These are phyloP conservation scores for Madurella fahalii DNA, from an alignment of 2,329 filamentous ascomycete species.

Conservation along the genomic window DNA sequence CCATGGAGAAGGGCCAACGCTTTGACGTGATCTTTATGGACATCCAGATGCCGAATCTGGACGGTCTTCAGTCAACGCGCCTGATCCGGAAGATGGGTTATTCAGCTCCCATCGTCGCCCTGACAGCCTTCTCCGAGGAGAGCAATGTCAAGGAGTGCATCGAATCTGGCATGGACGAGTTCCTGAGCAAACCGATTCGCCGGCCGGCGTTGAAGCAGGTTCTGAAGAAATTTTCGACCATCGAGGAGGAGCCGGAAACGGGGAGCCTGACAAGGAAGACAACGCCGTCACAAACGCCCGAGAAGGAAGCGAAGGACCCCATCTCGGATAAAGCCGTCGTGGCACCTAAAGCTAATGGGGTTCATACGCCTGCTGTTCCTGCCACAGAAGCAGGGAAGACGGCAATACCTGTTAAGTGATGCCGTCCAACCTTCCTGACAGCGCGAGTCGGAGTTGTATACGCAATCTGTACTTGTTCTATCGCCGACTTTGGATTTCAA, in stretches of 20 bases:
- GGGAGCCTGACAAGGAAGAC: slow-evolving; percentile 32
- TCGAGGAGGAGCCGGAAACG: slow-evolving; percentile 63
- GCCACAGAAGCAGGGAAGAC: neutral
- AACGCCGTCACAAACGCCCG: slow-evolving; percentile 17
- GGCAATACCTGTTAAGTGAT: too few species aligned
- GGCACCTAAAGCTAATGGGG: slow-evolving; percentile 15
- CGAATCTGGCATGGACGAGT: slow-evolving; percentile 89
- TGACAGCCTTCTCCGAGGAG: slow-evolving; percentile 88
- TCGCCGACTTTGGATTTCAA: too few species aligned
- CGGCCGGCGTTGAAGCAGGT: slow-evolving; percentile 84
- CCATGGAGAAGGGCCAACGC: slow-evolving; percentile 66
- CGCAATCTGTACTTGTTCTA: too few species aligned
- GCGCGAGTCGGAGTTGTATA: too few species aligned
- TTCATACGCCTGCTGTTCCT: neutral
- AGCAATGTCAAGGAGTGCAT: slow-evolving; percentile 83
- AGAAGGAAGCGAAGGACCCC: slow-evolving; percentile 12
- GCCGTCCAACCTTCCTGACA: too few species aligned
- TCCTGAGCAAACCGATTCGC: slow-evolving; percentile 71
- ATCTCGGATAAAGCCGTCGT: neutral
- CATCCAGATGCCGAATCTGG: slow-evolving; percentile 90
- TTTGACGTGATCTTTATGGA: slow-evolving; percentile 97
- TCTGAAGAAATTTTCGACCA: slow-evolving; percentile 77
- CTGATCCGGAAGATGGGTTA: slow-evolving; percentile 85
- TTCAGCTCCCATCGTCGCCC: slow-evolving; percentile 79
- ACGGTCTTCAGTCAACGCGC: slow-evolving; percentile 80